Conservation (phyloP, 176 grass and related monocot species). For the Saccharum officinarum region DNA sequence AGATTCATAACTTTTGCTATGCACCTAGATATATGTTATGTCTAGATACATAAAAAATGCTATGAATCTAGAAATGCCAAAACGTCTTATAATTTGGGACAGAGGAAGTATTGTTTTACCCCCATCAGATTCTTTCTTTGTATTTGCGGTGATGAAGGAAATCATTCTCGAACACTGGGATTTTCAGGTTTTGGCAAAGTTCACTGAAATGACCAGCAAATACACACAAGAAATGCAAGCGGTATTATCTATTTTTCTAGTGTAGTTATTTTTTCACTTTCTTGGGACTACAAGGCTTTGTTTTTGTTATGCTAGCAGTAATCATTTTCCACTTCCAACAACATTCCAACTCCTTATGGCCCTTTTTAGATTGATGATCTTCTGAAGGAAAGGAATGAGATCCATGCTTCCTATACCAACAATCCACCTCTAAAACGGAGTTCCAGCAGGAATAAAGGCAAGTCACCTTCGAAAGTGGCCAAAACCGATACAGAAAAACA, state of each 20-base stretch:
- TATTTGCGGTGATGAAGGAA: neutral
- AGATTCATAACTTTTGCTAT: too few species aligned
- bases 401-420: slow-evolving; percentile 88
- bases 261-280: slow-evolving; percentile 20
- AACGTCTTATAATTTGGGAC: too few species aligned
- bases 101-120: neutral
- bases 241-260: slow-evolving; percentile 38
- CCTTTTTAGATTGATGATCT: slow-evolving; percentile 73
- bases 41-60: too few species aligned
- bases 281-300: neutral
- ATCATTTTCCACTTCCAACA: slow-evolving; percentile 3
- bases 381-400: slow-evolving; percentile 77
- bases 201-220: slow-evolving; percentile 95
- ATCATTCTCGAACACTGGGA: neutral
- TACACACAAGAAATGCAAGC: slow-evolving; percentile 96
- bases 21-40: too few species aligned
- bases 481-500: slow-evolving; percentile 47
- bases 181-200: slow-evolving; percentile 78
- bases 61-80: too few species aligned
- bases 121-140: neutral
- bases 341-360: neutral
- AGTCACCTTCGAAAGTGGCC: slow-evolving; percentile 49
- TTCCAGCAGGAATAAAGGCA: slow-evolving; percentile 65
- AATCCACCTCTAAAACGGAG: slow-evolving; percentile 66
- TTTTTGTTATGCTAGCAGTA: neutral